A percentile compares a stretch with the other conserved stretches of the same genome.
These are phyloP conservation scores for Penicillium sumatraense DNA, from an alignment of 2,329 filamentous ascomycete genomes.

Conservation along the genomic window DNA sequence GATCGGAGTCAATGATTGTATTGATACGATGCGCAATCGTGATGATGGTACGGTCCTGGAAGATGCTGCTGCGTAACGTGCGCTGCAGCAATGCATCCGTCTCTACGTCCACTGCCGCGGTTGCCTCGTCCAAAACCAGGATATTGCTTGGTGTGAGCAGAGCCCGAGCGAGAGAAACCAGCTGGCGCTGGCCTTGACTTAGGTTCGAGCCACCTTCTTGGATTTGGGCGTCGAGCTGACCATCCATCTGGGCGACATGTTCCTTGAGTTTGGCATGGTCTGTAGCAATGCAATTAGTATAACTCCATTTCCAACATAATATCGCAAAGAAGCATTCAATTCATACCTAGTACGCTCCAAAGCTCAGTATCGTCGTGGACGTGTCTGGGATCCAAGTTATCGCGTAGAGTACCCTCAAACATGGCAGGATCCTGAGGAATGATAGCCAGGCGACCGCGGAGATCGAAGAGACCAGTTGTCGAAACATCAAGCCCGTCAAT, in stretches of 20 bases:
- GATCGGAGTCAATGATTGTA: slow-evolving; percentile 86
- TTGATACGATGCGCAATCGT: slow-evolving; percentile 98
- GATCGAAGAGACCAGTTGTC: slow-evolving; percentile 84
- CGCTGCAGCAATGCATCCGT: slow-evolving; percentile 69
- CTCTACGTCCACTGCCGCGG: slow-evolving; percentile 73
- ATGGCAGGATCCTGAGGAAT: slow-evolving; percentile 97
- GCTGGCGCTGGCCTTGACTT: slow-evolving; percentile 91
- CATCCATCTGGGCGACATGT: slow-evolving; percentile 82
- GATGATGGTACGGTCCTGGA: slow-evolving; percentile 93
- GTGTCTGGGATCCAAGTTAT: slow-evolving; percentile 93
- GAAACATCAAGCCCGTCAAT: slow-evolving; percentile 92
- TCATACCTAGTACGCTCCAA: slow-evolving; percentile 88
- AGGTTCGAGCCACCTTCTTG: slow-evolving; percentile 96
- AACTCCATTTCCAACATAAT: slow-evolving; percentile 20
- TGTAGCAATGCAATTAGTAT: slow-evolving; percentile 51
- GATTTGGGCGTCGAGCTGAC: slow-evolving; percentile 85
- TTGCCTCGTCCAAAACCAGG: slow-evolving; percentile 94
- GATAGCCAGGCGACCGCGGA: slow-evolving; percentile 87
- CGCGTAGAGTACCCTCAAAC: slow-evolving; percentile 89
- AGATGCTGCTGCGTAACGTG: slow-evolving; percentile 68
- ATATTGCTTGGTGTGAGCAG: slow-evolving; percentile 96
- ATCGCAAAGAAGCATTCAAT: slow-evolving; percentile 28
- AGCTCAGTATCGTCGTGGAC: slow-evolving; percentile 96
- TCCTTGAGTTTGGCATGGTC: slow-evolving; percentile 94
- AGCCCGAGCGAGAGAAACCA: slow-evolving; percentile 90